These are phyloP conservation scores for Lobulomyces angularis DNA, from an alignment of 192 early-diverging fungal genomes.

Conservation along the genomic window DNA sequence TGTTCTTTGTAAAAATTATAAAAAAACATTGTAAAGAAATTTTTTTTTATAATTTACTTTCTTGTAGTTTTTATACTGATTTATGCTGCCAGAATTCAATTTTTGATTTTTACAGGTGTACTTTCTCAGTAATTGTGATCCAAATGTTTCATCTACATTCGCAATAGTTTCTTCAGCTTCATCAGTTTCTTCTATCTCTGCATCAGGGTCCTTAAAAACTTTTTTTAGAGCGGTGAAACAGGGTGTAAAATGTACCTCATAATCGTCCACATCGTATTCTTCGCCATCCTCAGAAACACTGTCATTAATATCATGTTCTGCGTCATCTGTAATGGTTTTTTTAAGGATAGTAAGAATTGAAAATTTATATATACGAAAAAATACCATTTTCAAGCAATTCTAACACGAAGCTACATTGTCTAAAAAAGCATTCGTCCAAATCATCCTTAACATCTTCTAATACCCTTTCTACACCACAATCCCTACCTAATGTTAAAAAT, in stretches of 20 bases:
- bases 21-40: conserved; percentile 12
- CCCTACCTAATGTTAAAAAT: background rate
- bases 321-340: conserved; percentile 7
- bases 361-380: too few relatives aligned
- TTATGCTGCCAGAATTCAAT: conserved; percentile 1
- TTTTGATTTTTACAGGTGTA: background rate
- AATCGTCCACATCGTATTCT: conserved; percentile 26
- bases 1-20: background rate
- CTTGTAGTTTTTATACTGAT: background rate
- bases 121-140: background rate
- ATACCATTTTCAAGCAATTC: too few relatives aligned
- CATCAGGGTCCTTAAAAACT: background rate
- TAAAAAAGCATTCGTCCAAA: too few relatives aligned
- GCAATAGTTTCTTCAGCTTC: background rate
- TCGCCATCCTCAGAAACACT: conserved; percentile 26
- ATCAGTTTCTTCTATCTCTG: background rate
- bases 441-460: background rate
- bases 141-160: background rate
- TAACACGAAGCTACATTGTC: too few relatives aligned
- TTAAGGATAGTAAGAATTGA: background rate
- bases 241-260: too few relatives aligned
- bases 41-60: conserved; percentile 4
- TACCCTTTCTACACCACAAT: background rate
- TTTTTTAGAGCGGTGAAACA: background rate
- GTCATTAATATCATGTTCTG: conserved; percentile 15